A percentile compares a stretch with the other conserved stretches of the same genome.
Evolutionary conservation across 169 alveolate species (phyloP).

Genomic region (Theileria luwenshuni): DNA sequence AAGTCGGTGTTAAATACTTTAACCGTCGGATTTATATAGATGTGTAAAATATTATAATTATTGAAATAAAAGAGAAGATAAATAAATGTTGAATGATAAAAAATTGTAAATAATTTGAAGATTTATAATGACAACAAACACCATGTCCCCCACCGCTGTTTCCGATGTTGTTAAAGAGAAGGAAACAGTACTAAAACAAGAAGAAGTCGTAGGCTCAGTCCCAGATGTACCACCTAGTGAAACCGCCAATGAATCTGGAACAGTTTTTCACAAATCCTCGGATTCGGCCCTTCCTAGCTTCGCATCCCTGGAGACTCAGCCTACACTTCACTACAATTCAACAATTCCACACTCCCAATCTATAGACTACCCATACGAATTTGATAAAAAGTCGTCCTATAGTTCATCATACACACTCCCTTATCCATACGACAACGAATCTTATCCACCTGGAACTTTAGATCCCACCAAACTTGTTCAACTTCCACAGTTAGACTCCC

Average conservation of each 20-base stretch:
- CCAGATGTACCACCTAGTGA: constrained; percentile 10
- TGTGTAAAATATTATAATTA: constrained; percentile 16
- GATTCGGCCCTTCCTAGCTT: constrained; percentile 30
- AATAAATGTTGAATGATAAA: constrained; percentile 2
- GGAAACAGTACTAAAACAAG: neutral
- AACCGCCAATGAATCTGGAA: constrained; percentile 10
- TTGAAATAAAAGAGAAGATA: neutral
- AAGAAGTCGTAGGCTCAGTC: neutral
- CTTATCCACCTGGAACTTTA: neutral
- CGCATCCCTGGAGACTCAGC: constrained; percentile 64
- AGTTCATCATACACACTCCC: constrained; percentile 10
- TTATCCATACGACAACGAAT: constrained; percentile 30
- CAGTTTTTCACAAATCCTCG: constrained; percentile 3
- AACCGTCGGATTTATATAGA: constrained; percentile 2
- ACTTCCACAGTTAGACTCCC: neutral
- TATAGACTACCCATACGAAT: constrained; percentile 40
- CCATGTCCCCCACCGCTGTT: constrained; percentile 24
- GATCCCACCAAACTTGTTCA: constrained; percentile 13
- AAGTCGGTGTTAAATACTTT: neutral
- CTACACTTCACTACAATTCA: constrained; percentile 35
- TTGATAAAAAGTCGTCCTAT: constrained; percentile 30
- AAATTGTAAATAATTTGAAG: neutral
- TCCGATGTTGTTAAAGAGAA: constrained; percentile 12
- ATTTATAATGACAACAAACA: neutral
- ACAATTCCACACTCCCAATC: constrained; percentile 8